These are phyloP conservation scores for Fraxinus ornus DNA, from an alignment of 305 asterid species.

Conservation along the genomic window DNA sequence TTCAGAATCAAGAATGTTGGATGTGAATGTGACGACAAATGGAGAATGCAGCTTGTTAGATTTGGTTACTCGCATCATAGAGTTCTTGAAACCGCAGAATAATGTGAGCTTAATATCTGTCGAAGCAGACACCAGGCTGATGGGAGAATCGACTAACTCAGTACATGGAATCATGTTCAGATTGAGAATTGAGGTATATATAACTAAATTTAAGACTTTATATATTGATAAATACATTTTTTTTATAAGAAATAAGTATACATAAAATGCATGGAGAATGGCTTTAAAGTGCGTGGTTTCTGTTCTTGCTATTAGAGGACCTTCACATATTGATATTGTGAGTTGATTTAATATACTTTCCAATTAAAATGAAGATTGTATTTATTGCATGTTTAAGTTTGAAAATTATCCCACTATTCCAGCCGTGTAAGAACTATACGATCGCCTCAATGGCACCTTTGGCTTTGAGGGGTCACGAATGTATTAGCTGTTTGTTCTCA, in stretches of 20 bases:
- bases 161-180: conserved; percentile 36
- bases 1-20: conserved; percentile 48
- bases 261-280: not conserved
- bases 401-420: too few species aligned
- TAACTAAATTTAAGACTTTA: not conserved
- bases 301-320: not conserved
- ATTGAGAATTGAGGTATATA: conserved; percentile 52
- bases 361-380: too few species aligned
- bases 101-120: conserved; percentile 37
- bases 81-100: conserved; percentile 44
- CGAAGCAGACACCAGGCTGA: conserved; percentile 40
- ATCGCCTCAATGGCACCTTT: too few species aligned
- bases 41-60: conserved; percentile 49
- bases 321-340: not conserved
- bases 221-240: not conserved
- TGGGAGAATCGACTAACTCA: conserved; percentile 30
- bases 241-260: not conserved
- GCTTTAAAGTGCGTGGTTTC: not conserved
- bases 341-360: not conserved
- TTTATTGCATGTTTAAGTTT: not conserved
- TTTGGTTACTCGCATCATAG: conserved; percentile 36
- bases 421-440: too few species aligned
- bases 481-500: not conserved
- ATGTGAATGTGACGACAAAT: conserved; percentile 49
- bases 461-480: not conserved